Base-by-base conservation (phyloP, 192 early-diverging fungal genomes). In the Backusella macrospora region DNA sequence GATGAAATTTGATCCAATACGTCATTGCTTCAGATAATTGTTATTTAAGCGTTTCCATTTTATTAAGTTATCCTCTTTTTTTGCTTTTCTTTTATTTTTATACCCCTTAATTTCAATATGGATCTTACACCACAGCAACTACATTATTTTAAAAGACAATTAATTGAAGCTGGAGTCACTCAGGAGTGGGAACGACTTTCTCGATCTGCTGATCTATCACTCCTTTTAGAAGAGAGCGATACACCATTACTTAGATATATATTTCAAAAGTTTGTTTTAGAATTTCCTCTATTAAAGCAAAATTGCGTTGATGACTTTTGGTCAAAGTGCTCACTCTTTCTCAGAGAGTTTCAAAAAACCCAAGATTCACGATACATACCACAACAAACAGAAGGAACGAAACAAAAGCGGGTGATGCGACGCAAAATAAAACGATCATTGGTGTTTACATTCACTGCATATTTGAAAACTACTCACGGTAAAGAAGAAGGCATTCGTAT, bases 111-210 rank as follows among this genome's bases (percentile, higher is more conserved):
- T 45, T 39, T 21, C 39, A 68, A 34, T 59, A 69, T 69, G 67
- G 45, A 69, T 12, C 44, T 82, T 7, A 71, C 71, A 10, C 68
- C 78, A 16, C 79, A 76, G 48, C 82, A 87, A 52, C 78, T 73
- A 2, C 86, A 87, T 66, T 87, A 87, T 46, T 73, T 87, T 42
- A 87, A 87, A 21, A 76, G 82, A 65, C 78, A 85, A 43, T 75
- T 87, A 47, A 72, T 87, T 21, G 75, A 82, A 12, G 45, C 73
- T 9, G 80, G 84, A 68, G 80, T 87, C n/a, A 71, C 82, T 6
- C 71, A 72, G n/a, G 86, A 87, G 37, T 49, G 85, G n/a, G 75
- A 82, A n/a, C 18, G 18, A 7, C 67, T 69, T 12, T 26, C 42
- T 46, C 21, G 26, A 29, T 45, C 42, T 16, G 23, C 43, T 12